Conservation (phyloP, 2,329 filamentous ascomycete genomes). For the Talaromyces sp. region DNA sequence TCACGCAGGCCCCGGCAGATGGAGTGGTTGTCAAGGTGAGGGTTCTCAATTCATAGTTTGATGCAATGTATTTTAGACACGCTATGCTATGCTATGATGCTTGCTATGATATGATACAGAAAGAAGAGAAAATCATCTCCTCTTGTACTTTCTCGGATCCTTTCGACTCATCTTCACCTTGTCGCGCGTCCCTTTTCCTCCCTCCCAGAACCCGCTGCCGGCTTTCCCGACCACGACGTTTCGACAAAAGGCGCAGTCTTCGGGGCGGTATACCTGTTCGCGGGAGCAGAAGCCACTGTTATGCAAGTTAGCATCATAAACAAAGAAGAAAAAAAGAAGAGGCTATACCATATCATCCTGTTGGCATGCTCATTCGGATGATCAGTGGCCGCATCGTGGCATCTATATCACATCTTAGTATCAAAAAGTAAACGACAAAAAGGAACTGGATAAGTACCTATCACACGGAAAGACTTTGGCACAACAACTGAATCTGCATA, state of each 20-base stretch:
- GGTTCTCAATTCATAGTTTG: constrained; percentile 44
- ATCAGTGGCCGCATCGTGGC: constrained; percentile 66
- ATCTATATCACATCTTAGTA: constrained; percentile 39
- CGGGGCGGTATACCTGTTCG: constrained; percentile 73
- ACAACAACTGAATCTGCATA: constrained; percentile 51
- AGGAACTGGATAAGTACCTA: constrained; percentile 32
- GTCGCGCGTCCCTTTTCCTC: constrained; percentile 75
- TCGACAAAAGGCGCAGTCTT: constrained; percentile 71
- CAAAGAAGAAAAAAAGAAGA: background rate
- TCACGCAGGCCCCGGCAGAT: constrained; percentile 68
- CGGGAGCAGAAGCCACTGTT: constrained; percentile 64
- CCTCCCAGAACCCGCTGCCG: constrained; percentile 75
- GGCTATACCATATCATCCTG: constrained; percentile 66
- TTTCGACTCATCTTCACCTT: constrained; percentile 67
- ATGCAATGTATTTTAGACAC: background rate
- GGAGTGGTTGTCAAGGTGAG: constrained; percentile 67
- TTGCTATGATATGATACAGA: background rate
- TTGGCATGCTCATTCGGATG: constrained; percentile 78
- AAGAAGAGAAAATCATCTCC: background rate
- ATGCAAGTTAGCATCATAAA: background rate
- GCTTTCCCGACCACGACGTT: constrained; percentile 64
- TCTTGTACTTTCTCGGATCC: constrained; percentile 27
- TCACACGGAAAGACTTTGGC: constrained; percentile 54
- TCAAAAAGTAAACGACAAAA: background rate
- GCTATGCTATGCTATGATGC: background rate